phyloP scores from a whole-genome alignment of 2,329 filamentous ascomycete genomes.

The Hymenoscyphus scutula region DNA sequence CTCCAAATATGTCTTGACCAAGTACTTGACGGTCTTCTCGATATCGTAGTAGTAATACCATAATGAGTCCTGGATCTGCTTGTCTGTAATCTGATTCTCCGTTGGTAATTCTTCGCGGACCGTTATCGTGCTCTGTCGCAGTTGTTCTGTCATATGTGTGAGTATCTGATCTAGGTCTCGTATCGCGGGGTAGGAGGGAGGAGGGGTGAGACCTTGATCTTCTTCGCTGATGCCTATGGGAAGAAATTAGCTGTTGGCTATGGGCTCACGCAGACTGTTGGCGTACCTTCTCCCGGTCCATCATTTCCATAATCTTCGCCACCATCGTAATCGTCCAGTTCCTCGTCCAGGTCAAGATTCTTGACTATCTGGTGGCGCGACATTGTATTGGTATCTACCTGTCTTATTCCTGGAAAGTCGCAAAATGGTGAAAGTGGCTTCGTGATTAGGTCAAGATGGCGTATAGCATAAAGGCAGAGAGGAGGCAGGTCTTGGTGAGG shows the following conservation, averaged over 20 bases:
- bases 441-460: too few species aligned
- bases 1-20: constrained; percentile 56
- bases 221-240: constrained; percentile 35
- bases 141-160: constrained; percentile 43
- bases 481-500: too few species aligned
- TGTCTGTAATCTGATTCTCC: constrained; percentile 50
- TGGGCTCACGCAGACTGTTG: background rate
- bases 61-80: constrained; percentile 81
- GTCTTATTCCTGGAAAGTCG: background rate
- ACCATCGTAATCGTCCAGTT: constrained; percentile 51
- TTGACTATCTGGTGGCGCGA: constrained; percentile 41
- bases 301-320: constrained; percentile 43
- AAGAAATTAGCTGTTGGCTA: constrained; percentile 19
- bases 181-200: constrained; percentile 10
- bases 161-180: constrained; percentile 10
- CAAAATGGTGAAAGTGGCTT: background rate
- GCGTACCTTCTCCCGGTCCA: constrained; percentile 29
- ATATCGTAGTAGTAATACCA: constrained; percentile 98
- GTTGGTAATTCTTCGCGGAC: constrained; percentile 65
- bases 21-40: constrained; percentile 76
- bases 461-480: too few species aligned
- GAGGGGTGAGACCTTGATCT: constrained; percentile 33
- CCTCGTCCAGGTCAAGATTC: constrained; percentile 44
- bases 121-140: constrained; percentile 64
- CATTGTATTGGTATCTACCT: constrained; percentile 29